Evolutionary conservation across 441 rosid genomes (phyloP).

Genomic region (Omphalea diandra): DNA sequence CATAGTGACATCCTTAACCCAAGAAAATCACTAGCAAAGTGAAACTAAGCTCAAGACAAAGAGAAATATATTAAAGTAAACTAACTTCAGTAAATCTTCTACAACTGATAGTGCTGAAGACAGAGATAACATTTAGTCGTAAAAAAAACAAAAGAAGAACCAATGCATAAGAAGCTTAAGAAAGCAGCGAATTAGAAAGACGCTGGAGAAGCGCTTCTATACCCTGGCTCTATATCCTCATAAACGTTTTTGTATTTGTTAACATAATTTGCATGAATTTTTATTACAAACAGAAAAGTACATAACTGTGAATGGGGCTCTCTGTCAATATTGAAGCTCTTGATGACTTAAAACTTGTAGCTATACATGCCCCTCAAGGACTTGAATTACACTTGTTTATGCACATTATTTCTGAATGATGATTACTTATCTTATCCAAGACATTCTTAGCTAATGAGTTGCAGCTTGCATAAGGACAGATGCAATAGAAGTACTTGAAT

Average conservation of each 20-base stretch:
- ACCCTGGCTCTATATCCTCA: background rate
- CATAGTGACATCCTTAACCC: slow-evolving; percentile 84
- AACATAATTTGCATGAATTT: background rate
- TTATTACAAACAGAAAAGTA: background rate
- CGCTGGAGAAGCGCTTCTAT: background rate
- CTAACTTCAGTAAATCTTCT: background rate
- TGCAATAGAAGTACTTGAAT: background rate
- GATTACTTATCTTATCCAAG: background rate
- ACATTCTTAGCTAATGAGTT: background rate
- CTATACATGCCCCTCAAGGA: background rate
- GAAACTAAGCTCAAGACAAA: slow-evolving; percentile 11
- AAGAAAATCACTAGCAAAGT: slow-evolving; percentile 18
- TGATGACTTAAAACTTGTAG: background rate
- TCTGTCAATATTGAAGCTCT: background rate
- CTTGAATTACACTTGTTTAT: background rate
- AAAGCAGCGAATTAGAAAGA: background rate
- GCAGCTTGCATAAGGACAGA: background rate
- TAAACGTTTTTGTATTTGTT: background rate
- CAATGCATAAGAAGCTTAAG: background rate
- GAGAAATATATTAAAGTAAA: too few relatives aligned
- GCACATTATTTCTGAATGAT: background rate
- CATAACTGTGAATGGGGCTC: background rate
- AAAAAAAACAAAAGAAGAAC: too few relatives aligned
- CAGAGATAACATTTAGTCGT: background rate
- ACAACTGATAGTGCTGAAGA: background rate